Evolutionary conservation across 169 alveolate species (phyloP).

Genomic region (Fabrea salina): DNA sequence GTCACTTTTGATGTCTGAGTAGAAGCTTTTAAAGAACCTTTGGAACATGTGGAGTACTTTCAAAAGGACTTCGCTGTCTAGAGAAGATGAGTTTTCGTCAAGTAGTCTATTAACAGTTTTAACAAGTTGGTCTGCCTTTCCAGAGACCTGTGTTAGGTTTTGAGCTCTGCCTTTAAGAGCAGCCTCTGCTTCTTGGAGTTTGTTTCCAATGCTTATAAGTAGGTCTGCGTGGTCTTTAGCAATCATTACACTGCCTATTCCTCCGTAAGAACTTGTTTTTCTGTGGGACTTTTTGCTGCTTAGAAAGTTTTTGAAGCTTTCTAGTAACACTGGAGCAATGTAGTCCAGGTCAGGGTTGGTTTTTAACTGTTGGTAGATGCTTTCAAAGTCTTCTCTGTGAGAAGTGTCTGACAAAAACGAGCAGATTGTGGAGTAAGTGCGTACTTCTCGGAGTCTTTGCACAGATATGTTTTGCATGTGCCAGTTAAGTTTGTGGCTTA

Average conservation of each 20-base stretch:
- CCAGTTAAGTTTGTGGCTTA: not conserved
- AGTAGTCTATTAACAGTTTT: not conserved
- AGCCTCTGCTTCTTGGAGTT: not conserved
- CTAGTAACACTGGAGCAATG: not conserved
- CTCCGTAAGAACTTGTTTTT: not conserved
- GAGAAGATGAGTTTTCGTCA: not conserved
- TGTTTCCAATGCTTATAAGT: not conserved
- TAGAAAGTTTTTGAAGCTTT: not conserved
- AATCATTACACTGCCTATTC: not conserved
- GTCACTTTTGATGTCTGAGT: too few relatives aligned
- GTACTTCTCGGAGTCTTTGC: not conserved
- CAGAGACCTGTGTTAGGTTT: not conserved
- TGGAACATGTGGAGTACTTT: too few relatives aligned
- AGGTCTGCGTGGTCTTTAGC: not conserved
- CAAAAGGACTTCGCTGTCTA: too few relatives aligned
- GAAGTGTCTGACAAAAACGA: not conserved
- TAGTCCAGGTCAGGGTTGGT: not conserved
- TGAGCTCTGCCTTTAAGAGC: not conserved
- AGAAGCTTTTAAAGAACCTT: too few relatives aligned
- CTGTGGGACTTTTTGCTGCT: not conserved
- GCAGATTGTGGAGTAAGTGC: not conserved
- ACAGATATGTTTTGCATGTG: not conserved
- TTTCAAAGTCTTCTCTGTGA: too few relatives aligned
- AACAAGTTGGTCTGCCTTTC: too few relatives aligned
- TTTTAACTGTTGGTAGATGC: not conserved